Base-by-base conservation (phyloP, 1,139 yeast species). In the Kluyveromyces marxianus region DNA sequence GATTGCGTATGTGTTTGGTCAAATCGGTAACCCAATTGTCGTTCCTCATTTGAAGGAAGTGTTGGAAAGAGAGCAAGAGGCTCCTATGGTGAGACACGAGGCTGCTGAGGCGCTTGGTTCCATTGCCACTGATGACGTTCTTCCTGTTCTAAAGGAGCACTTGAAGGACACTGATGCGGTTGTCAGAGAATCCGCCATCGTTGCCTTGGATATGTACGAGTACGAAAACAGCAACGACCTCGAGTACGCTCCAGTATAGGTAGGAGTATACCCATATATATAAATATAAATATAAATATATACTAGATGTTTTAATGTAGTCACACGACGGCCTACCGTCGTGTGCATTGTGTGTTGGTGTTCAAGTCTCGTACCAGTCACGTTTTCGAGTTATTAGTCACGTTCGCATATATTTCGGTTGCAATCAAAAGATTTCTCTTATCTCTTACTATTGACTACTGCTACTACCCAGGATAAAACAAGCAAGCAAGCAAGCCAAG, bases 71-170 rank as follows among this genome's bases (percentile, higher is more conserved):
- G 78, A 75, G 48, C 63, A 69, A 21, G 96, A 94, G 70, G 97
- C 95, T 40, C 95, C 95, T 50, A 94, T 94, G 98, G 98, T 94
- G 33, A 83, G 99, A 70, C 99, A 94, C 65, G 99, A 94, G 69
- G 98, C 98, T 48, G 98, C 98, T 30, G 99, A 94, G 69, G 98
- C 98, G 29, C 75, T 94, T 57, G 98, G 98, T 26, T 79, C 96
- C 29, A 92, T 94, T 64, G 97, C 96, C 27, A 87, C 97, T n/a
- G 96, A 87, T 58, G 97, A 90, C 49, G 95, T 92, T 43, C 75
- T 90, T 55, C 97, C 97, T 21, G 83, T 92, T 35, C 77, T 94
- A 60, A 77, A 85, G 63, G 72, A 81, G 39, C 86, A 85, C 67
- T 76, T 90, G 58, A 72, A 79, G 57, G 98, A 94, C 64, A 73